Evolutionary conservation across 805 yeast genomes (phyloP).

Genomic region (Candida sonorensis): DNA sequence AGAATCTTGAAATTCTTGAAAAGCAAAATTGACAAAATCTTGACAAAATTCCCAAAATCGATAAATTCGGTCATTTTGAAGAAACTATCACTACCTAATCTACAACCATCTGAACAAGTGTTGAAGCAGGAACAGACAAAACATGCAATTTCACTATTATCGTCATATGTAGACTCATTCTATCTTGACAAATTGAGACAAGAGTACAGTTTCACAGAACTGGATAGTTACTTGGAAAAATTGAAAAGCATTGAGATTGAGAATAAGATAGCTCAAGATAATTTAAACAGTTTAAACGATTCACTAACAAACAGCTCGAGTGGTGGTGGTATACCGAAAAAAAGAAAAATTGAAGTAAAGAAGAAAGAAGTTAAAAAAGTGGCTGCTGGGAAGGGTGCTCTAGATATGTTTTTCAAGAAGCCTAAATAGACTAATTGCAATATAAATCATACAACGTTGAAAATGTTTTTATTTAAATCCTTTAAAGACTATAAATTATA

Average conservation of each 20-base stretch:
- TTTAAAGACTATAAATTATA: background rate
- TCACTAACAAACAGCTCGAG: constrained; percentile 17
- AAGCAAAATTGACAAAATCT: constrained; percentile 30
- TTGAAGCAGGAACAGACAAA: constrained; percentile 30
- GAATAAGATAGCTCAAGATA: constrained; percentile 23
- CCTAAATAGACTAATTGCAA: constrained; percentile 1
- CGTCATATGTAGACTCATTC: constrained; percentile 33
- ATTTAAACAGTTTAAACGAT: constrained; percentile 25
- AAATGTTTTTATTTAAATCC: background rate
- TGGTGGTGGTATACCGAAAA: constrained; percentile 5
- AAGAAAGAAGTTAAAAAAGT: constrained; percentile 32
- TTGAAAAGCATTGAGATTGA: constrained; percentile 14
- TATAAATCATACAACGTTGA: background rate
- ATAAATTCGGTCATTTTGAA: constrained; percentile 6
- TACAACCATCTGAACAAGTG: constrained; percentile 26
- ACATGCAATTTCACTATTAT: constrained; percentile 40
- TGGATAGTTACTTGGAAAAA: constrained; percentile 15
- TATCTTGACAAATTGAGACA: constrained; percentile 22
- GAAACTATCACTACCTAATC: constrained; percentile 22
- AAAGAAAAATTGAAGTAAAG: constrained; percentile 22
- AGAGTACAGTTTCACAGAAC: constrained; percentile 13
- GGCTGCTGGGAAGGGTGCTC: constrained; percentile 57
- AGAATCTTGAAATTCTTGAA: constrained; percentile 34
- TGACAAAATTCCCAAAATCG: constrained; percentile 31
- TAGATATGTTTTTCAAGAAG: constrained; percentile 59